phyloP scores from a whole-genome alignment of 441 rosid species.

The Pelargonium myrrhifolium region DNA sequence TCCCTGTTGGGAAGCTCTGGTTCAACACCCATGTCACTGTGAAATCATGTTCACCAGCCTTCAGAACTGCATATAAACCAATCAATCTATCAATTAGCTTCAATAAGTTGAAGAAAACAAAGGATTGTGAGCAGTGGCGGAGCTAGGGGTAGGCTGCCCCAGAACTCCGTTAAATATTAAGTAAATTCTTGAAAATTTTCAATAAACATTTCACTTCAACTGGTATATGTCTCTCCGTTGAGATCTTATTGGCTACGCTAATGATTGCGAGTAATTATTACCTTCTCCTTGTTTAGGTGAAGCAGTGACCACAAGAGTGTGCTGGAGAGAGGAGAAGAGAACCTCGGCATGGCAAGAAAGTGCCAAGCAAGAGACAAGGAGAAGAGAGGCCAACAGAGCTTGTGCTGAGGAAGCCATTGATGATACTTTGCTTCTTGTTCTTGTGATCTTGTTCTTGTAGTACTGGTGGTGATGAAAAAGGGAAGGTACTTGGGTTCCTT shows the following conservation, averaged over 20 bases:
- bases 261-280: no score
- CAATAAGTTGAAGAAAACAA: neutral
- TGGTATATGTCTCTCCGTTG: no score
- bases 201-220: no score
- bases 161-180: no score
- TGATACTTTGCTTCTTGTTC: neutral
- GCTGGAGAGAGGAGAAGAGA: conserved; percentile 38
- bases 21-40: conserved; percentile 45
- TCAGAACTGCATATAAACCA: conserved; percentile 31
- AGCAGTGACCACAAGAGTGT: conserved; percentile 37
- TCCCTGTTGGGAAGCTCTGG: conserved; percentile 31
- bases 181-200: no score
- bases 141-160: no score
- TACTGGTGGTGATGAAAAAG: neutral
- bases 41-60: conserved; percentile 45
- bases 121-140: no score
- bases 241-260: no score
- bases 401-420: neutral
- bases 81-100: neutral
- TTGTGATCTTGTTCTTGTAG: neutral
- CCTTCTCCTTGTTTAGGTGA: conserved; percentile 36
- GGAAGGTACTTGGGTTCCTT: neutral
- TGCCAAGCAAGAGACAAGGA: conserved; percentile 29
- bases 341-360: conserved; percentile 26
- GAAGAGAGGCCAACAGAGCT: conserved; percentile 30